Evolutionary conservation across 371 early-diverging fungal species (phyloP).

Genomic region (Rhizopus delemar): DNA sequence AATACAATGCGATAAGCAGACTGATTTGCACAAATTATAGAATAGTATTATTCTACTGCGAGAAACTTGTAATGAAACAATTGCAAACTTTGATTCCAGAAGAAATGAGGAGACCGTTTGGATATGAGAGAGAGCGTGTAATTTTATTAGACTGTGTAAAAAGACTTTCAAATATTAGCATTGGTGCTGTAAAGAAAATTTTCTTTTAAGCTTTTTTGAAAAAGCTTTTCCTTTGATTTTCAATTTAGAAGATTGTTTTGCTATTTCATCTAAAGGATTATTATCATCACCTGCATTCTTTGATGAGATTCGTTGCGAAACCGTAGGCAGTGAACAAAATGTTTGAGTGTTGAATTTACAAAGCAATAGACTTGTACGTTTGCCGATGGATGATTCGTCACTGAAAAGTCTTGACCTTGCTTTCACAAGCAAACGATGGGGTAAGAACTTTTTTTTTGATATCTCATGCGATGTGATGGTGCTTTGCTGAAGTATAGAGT

Average conservation of each 20-base stretch:
- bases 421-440: no score
- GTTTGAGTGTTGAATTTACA: conserved; percentile 12
- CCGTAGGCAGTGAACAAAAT: neutral
- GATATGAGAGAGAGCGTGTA: no score
- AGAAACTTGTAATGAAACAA: no score
- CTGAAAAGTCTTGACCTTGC: conserved; percentile 18
- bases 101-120: no score
- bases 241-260: conserved; percentile 23
- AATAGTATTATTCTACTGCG: no score
- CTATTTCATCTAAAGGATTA: neutral
- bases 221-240: conserved; percentile 19
- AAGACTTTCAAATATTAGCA: no score
- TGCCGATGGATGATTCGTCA: conserved; percentile 18
- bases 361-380: conserved; percentile 21
- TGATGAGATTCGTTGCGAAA: neutral
- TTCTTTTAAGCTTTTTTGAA: conserved; percentile 17
- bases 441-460: no score
- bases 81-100: neutral
- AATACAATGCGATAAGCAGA: no score
- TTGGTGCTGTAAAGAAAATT: conserved; percentile 21
- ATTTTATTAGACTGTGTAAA: no score
- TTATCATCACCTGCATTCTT: neutral
- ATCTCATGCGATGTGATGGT: no score
- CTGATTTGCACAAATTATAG: no score
- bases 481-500: no score